Evolutionary conservation across 768 basidiomycete species (phyloP).

Genomic region (Paxillus rubicundulus): DNA sequence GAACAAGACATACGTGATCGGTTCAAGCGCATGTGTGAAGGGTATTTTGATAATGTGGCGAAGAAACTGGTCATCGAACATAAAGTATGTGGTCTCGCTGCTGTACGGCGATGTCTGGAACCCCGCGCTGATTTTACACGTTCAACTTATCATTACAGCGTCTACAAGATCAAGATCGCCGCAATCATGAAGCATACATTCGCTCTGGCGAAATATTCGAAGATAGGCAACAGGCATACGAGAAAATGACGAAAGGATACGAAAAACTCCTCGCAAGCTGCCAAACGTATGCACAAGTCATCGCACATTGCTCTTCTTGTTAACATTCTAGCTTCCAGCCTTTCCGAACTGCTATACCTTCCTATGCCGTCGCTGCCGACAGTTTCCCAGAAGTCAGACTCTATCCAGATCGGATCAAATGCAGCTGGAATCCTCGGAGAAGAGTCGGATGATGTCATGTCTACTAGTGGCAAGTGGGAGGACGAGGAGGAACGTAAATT

Average conservation of each 20-base stretch:
- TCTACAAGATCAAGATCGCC: conserved; percentile 93
- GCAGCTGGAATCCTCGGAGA: conserved; percentile 42
- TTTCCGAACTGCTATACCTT: conserved; percentile 88
- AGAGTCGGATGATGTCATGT: conserved; percentile 53
- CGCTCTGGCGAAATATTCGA: conserved; percentile 99
- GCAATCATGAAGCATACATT: conserved; percentile 99
- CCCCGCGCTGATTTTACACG: not conserved
- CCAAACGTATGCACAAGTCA: conserved; percentile 62
- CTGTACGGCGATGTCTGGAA: not conserved
- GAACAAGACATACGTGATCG: conserved; percentile 84
- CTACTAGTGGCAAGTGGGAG: conserved; percentile 87
- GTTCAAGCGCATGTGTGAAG: conserved; percentile 90
- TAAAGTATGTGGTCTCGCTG: conserved; percentile 51
- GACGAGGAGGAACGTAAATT: conserved; percentile 95
- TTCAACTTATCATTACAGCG: conserved; percentile 47
- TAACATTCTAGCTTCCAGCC: conserved; percentile 39
- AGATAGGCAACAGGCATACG: conserved; percentile 97
- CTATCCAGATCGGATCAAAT: conserved; percentile 69
- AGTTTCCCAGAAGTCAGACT: conserved; percentile 74
- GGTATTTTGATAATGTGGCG: conserved; percentile 87
- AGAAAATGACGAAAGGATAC: conserved; percentile 96
- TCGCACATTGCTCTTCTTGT: not conserved
- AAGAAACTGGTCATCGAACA: conserved; percentile 93
- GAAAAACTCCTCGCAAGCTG: conserved; percentile 89
- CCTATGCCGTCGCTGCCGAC: conserved; percentile 83